Conservation (phyloP, 371 early-diverging fungal genomes). For the Rhizopus sp. region DNA sequence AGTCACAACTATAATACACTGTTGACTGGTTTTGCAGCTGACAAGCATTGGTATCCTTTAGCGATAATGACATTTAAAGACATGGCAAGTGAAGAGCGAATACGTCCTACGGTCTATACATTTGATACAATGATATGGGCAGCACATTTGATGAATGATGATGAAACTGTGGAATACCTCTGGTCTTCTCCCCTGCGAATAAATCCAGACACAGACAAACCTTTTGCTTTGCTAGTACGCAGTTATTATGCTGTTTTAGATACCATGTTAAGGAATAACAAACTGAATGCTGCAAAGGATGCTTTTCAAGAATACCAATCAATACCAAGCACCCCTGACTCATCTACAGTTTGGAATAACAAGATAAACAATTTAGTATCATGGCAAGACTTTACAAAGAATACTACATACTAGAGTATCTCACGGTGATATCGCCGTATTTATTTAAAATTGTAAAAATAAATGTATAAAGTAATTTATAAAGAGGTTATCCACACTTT, state of each 20-base stretch:
- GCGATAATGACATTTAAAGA: slow-evolving; percentile 31
- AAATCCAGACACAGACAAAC: background rate
- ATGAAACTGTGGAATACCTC: slow-evolving; percentile 15
- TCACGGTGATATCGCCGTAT: no score
- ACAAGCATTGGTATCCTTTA: slow-evolving; percentile 31
- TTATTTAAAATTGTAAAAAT: background rate
- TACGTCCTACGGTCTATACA: slow-evolving; percentile 21
- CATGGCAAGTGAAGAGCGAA: slow-evolving; percentile 17
- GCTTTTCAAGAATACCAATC: slow-evolving; percentile 18
- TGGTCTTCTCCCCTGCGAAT: slow-evolving; percentile 16
- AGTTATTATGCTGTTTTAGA: slow-evolving; percentile 29
- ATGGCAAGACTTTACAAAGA: background rate
- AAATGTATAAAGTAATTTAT: no score
- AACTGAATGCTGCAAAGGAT: slow-evolving; percentile 11
- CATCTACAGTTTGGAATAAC: slow-evolving; percentile 20
- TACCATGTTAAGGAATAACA: slow-evolving; percentile 22
- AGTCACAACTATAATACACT: slow-evolving; percentile 37
- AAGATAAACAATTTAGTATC: slow-evolving; percentile 15
- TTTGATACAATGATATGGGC: slow-evolving; percentile 36
- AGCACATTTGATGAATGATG: slow-evolving; percentile 22
- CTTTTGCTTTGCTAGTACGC: slow-evolving; percentile 19
- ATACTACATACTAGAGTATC: background rate
- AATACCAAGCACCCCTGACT: slow-evolving; percentile 8
- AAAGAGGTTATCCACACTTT: no score
- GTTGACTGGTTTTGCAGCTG: slow-evolving; percentile 20